phyloP scores from a whole-genome alignment of 371 early-diverging fungal species.

The Amoeboaphelidium occidentale region DNA sequence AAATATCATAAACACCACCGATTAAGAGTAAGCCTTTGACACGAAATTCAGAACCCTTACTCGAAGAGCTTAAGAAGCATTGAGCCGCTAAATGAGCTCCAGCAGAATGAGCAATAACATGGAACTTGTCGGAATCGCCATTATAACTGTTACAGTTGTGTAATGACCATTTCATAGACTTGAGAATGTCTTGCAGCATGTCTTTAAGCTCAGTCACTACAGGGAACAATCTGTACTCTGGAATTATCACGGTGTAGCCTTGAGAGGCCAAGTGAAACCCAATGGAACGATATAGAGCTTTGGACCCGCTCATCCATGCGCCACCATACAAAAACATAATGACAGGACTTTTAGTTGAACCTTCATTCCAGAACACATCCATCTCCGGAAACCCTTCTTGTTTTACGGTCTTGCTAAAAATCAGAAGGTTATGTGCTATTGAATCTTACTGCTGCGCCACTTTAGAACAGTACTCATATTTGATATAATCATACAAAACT shows the following conservation, averaged over 20 bases:
- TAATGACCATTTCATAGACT: slow-evolving; percentile 28
- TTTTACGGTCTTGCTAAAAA: no score
- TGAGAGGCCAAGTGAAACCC: slow-evolving; percentile 30
- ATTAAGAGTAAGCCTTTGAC: neutral
- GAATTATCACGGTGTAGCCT: slow-evolving; percentile 44
- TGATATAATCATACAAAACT: no score
- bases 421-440: no score
- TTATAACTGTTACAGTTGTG: slow-evolving; percentile 7
- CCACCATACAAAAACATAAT: slow-evolving; percentile 50
- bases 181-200: slow-evolving; percentile 35
- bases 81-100: slow-evolving; percentile 16
- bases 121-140: slow-evolving; percentile 24
- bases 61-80: slow-evolving; percentile 7
- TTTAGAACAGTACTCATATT: no score
- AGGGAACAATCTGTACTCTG: slow-evolving; percentile 43
- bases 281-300: slow-evolving; percentile 28
- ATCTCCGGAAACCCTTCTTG: neutral
- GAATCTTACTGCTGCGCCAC: no score
- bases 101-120: slow-evolving; percentile 26
- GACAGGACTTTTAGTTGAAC: slow-evolving; percentile 18
- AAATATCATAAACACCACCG: slow-evolving; percentile 37
- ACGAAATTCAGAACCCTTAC: neutral
- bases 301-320: slow-evolving; percentile 34
- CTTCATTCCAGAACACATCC: neutral
- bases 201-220: slow-evolving; percentile 17